Evolutionary conservation across 345 rosid genomes (phyloP).

Genomic region (Pistacia vera): DNA sequence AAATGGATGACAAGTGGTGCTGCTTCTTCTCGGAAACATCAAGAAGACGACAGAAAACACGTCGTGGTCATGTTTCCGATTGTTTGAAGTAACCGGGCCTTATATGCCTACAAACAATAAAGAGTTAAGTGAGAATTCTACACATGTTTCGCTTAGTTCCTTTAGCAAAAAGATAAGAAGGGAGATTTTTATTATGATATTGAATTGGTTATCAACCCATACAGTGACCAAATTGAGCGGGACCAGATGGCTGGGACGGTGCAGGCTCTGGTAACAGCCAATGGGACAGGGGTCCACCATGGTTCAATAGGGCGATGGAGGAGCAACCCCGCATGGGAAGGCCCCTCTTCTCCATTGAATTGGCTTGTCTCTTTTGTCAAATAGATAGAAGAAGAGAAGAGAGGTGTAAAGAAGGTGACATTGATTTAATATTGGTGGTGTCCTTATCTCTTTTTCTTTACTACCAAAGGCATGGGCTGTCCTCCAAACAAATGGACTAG

Average conservation of each 20-base stretch:
- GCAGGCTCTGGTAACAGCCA: constrained; percentile 22
- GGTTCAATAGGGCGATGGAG: neutral
- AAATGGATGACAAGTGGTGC: neutral
- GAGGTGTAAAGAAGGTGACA: constrained; percentile 1
- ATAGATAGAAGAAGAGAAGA: constrained; percentile 1
- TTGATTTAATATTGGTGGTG: constrained; percentile 2
- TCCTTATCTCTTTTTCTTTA: constrained; percentile 4
- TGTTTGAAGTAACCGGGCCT: neutral
- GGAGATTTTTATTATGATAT: neutral
- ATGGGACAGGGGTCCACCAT: constrained; percentile 29
- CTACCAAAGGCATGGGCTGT: constrained; percentile 22
- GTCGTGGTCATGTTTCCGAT: constrained; percentile 21
- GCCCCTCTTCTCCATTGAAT: constrained; percentile 25
- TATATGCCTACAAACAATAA: neutral
- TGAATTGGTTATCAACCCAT: neutral
- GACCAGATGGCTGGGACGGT: constrained; percentile 29
- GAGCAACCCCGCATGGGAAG: constrained; percentile 29
- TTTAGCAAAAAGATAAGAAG: constrained; percentile 22
- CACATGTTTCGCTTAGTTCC: neutral
- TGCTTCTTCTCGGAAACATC: constrained; percentile 22
- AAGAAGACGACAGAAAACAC: constrained; percentile 21
- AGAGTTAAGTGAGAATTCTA: neutral
- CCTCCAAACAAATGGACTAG: constrained; percentile 4
- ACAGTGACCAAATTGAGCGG: neutral
- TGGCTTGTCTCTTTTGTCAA: constrained; percentile 27